A percentile compares a stretch with the other conserved stretches of the same genome.
These are phyloP conservation scores for Chaetothyriales sp. DNA, from an alignment of 2,329 filamentous ascomycete genomes.

Conservation along the genomic window DNA sequence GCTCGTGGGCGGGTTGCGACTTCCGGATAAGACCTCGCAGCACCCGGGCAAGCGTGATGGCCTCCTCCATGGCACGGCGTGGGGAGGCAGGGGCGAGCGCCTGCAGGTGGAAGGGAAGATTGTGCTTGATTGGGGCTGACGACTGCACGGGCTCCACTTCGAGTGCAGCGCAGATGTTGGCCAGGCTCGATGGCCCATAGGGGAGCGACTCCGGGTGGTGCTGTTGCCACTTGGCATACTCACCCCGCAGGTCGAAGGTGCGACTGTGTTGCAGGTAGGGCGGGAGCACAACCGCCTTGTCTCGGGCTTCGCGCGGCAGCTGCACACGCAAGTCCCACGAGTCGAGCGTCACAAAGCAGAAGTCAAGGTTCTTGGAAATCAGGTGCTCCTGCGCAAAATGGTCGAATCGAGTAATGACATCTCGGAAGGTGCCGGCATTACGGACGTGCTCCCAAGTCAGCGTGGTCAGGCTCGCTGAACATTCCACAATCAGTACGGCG, in stretches of 20 bases:
- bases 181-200: conserved; percentile 86
- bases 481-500: conserved; percentile 13
- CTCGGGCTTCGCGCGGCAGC: conserved; percentile 89
- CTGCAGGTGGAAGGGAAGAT: conserved; percentile 93
- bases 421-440: conserved; percentile 91
- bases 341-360: conserved; percentile 95
- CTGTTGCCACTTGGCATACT: conserved; percentile 97
- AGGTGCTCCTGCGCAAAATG: conserved; percentile 86
- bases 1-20: conserved; percentile 84
- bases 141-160: conserved; percentile 97
- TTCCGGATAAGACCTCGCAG: conserved; percentile 88
- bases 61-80: conserved; percentile 92
- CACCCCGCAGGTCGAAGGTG: conserved; percentile 89
- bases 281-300: conserved; percentile 93
- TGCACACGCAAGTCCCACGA: conserved; percentile 97
- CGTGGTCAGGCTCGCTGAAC: conserved; percentile 84
- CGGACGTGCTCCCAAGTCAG: conserved; percentile 98
- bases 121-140: conserved; percentile 96
- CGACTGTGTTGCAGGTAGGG: conserved; percentile 95
- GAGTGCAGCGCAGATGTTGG: conserved; percentile 94
- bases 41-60: conserved; percentile 83
- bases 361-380: conserved; percentile 80
- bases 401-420: conserved; percentile 91
- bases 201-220: conserved; percentile 95
- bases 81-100: conserved; percentile 89